Percentiles rank a stretch among this genome's conserved stretches.
Conservation (phyloP, 176 grass and related monocot genomes). For the Leersia perrieri region DNA sequence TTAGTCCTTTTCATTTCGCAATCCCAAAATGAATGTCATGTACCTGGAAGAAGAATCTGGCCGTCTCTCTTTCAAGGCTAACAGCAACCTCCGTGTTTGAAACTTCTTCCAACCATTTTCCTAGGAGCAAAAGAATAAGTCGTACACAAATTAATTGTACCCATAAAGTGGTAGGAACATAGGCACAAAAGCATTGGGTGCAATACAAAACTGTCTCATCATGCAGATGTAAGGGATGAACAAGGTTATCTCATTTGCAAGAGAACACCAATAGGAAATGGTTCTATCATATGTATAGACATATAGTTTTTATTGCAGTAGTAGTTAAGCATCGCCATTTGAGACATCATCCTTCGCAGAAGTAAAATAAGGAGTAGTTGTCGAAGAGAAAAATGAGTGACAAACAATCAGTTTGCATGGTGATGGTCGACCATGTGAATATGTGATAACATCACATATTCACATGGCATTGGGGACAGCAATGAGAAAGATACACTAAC, state of each 20-base stretch:
- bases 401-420: background rate
- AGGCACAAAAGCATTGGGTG: background rate
- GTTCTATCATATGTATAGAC: background rate
- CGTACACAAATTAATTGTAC: background rate
- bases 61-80: conserved; percentile 15
- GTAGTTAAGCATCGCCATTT: background rate
- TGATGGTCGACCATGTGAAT: too few relatives aligned
- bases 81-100: conserved; percentile 11
- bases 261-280: background rate
- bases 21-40: conserved; percentile 39
- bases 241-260: background rate
- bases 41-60: conserved; percentile 28
- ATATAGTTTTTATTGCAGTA: background rate
- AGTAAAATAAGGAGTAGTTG: background rate
- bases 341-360: background rate
- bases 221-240: background rate
- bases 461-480: background rate
- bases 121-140: background rate
- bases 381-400: background rate
- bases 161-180: background rate
- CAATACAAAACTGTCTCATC: background rate
- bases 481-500: conserved; percentile 23
- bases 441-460: conserved; percentile 14
- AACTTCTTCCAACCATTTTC: background rate
- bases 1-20: conserved; percentile 34